phyloP scores from a whole-genome alignment of 768 basidiomycete genomes.

The Psilocybe sp. region DNA sequence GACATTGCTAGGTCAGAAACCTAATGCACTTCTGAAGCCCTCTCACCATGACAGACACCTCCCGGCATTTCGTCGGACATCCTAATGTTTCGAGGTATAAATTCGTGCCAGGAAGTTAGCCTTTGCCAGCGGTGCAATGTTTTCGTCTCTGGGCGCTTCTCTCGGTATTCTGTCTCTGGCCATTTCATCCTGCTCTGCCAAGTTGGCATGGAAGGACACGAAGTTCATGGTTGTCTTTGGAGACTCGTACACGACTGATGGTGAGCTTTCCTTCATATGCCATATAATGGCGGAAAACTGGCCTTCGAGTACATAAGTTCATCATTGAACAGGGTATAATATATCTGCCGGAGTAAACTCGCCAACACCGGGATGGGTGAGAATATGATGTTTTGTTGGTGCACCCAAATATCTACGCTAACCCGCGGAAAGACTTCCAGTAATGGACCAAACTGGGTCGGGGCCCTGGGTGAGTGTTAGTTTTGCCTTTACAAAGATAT shows the following conservation, averaged over 20 bases:
- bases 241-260: constrained; percentile 58
- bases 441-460: constrained; percentile 64
- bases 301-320: not conserved
- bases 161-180: not conserved
- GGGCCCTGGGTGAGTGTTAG: constrained; percentile 40
- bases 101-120: too few species aligned
- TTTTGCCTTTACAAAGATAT: constrained; percentile 3
- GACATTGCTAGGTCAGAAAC: too few species aligned
- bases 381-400: constrained; percentile 13
- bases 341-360: constrained; percentile 55
- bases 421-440: constrained; percentile 43
- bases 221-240: constrained; percentile 60
- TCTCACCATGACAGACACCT: too few species aligned
- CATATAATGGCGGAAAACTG: not conserved
- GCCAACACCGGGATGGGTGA: constrained; percentile 47
- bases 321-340: constrained; percentile 42
- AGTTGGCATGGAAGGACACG: constrained; percentile 49
- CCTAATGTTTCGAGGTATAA: not conserved
- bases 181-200: constrained; percentile 16
- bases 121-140: not conserved
- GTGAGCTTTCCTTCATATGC: constrained; percentile 14
- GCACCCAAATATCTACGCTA: not conserved
- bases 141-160: not conserved
- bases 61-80: not conserved
- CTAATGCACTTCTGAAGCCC: too few species aligned